These are phyloP conservation scores for Aspergillus proliferans DNA, from an alignment of 2,329 filamentous ascomycete genomes.

Conservation along the genomic window DNA sequence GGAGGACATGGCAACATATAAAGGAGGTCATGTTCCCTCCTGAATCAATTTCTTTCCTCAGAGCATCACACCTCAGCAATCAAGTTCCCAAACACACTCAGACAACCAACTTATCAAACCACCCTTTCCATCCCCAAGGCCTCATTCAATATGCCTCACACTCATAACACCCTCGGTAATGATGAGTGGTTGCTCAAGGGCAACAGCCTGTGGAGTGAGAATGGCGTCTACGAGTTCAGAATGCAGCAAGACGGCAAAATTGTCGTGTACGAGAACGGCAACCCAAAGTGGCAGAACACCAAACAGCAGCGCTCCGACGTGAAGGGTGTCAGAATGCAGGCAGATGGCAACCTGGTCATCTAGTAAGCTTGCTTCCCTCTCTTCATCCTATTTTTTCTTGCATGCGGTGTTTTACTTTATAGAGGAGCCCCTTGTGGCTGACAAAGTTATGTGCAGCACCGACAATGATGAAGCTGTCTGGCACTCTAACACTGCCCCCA, in stretches of 20 bases:
- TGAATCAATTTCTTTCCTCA: not conserved
- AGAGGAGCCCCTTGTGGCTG: not conserved
- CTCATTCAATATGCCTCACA: not conserved
- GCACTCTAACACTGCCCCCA: not conserved
- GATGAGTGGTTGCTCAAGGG: slow-evolving; percentile 1
- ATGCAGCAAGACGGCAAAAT: not conserved
- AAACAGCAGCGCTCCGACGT: not conserved
- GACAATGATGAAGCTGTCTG: not conserved
- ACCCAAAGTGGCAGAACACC: not conserved
- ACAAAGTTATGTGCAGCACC: slow-evolving; percentile 1
- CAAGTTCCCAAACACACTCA: not conserved
- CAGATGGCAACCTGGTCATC: slow-evolving; percentile 1
- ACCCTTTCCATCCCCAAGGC: not conserved
- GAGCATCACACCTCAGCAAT: not conserved
- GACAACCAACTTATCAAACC: not conserved
- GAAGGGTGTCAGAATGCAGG: not conserved
- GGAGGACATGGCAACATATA: not conserved
- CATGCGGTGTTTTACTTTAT: not conserved
- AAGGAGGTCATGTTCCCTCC: not conserved
- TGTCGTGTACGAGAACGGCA: not conserved
- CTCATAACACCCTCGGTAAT: slow-evolving; percentile 1
- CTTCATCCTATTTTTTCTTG: not conserved
- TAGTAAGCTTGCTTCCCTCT: not conserved
- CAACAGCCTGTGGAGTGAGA: not conserved
- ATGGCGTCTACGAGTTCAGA: slow-evolving; percentile 1